These are phyloP conservation scores for Henckelia pumila DNA, from an alignment of 257 asterid genomes.

Conservation along the genomic window DNA sequence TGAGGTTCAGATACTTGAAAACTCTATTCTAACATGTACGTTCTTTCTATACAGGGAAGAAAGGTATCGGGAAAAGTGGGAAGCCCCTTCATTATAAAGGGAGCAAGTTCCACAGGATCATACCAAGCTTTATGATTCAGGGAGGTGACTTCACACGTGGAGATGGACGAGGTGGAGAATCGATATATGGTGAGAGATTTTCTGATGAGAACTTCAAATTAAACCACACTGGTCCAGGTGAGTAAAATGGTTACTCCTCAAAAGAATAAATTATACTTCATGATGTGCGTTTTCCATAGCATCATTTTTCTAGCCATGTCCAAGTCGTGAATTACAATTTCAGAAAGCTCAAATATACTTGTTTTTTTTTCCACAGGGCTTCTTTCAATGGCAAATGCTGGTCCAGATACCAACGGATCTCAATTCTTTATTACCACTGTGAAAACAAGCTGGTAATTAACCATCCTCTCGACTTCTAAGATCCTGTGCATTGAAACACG, in stretches of 20 bases:
- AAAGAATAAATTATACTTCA: neutral
- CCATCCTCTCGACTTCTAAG: neutral
- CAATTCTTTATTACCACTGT: constrained; percentile 84
- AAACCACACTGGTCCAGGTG: constrained; percentile 84
- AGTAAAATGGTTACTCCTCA: constrained; percentile 21
- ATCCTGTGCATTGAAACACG: neutral
- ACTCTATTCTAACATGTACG: constrained; percentile 15
- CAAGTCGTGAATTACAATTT: neutral
- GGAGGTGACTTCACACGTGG: constrained; percentile 95
- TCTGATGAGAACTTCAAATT: constrained; percentile 81
- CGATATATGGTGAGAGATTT: constrained; percentile 68
- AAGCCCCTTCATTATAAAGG: constrained; percentile 82
- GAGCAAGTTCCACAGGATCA: constrained; percentile 81
- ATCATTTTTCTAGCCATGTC: too few species aligned
- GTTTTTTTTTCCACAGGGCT: constrained; percentile 45
- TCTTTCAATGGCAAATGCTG: constrained; percentile 91
- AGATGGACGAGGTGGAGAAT: constrained; percentile 95
- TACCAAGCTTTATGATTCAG: constrained; percentile 93
- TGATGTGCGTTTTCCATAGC: too few species aligned
- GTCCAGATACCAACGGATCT: constrained; percentile 87
- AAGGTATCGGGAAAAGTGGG: constrained; percentile 76
- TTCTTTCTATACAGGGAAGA: constrained; percentile 61
- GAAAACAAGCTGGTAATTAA: constrained; percentile 64
- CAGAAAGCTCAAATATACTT: neutral
- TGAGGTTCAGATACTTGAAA: neutral